Percentiles rank a stretch among this genome's conserved stretches.
phyloP scores from a whole-genome alignment of 1,284 basidiomycete species.

The Pseudomicrostroma phylloplanum region DNA sequence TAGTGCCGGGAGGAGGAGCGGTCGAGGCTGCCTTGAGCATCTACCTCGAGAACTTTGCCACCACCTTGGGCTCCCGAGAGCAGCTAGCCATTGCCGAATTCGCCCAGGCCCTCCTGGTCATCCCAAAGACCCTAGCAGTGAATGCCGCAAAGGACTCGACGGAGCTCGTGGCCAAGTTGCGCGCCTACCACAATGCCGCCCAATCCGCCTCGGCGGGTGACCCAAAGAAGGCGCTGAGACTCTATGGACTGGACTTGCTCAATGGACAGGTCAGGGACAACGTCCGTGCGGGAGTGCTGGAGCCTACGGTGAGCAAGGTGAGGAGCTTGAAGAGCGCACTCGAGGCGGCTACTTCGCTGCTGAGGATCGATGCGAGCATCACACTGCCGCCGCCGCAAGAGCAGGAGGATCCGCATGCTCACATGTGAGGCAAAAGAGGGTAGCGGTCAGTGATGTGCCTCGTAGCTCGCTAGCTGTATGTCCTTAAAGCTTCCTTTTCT shows the following conservation, averaged over 20 bases:
- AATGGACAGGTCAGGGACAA: conserved; percentile 95
- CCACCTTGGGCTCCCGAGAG: conserved; percentile 85
- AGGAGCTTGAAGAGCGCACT: conserved; percentile 92
- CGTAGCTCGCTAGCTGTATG: too few relatives aligned
- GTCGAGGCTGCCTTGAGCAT: conserved; percentile 95
- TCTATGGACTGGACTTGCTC: conserved; percentile 89
- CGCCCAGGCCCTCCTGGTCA: conserved; percentile 72
- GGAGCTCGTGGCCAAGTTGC: conserved; percentile 90
- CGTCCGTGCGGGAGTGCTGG: conserved; percentile 82
- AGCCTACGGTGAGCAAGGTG: conserved; percentile 95
- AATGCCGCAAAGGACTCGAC: conserved; percentile 99
- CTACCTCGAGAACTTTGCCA: conserved; percentile 98
- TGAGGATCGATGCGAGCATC: conserved; percentile 80
- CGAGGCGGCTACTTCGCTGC: conserved; percentile 87
- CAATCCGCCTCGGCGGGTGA: conserved; percentile 79
- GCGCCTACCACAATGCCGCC: conserved; percentile 94
- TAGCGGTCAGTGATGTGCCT: background rate
- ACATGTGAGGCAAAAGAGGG: conserved; percentile 32
- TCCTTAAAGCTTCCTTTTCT: too few relatives aligned
- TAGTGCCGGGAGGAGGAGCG: conserved; percentile 95
- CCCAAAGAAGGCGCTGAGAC: conserved; percentile 87
- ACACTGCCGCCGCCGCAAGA: conserved; percentile 44
- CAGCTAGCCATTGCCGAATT: conserved; percentile 99
- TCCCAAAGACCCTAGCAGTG: conserved; percentile 82
- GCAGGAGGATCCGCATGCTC: conserved; percentile 46